These are phyloP conservation scores for Colletotrichum magnum DNA, from an alignment of 2,329 filamentous ascomycete genomes.

Conservation along the genomic window DNA sequence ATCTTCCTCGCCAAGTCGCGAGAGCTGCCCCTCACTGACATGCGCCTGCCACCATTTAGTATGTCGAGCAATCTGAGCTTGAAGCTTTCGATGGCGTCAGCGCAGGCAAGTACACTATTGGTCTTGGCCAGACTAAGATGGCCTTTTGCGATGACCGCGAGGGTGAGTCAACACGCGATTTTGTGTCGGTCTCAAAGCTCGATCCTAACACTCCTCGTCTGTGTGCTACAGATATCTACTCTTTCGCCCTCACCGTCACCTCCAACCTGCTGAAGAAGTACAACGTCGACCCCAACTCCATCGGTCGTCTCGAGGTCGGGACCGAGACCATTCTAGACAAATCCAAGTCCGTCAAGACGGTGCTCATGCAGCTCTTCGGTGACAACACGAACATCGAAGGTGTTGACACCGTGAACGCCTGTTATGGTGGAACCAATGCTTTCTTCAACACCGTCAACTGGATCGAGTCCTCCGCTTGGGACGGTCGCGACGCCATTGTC, in stretches of 20 bases:
- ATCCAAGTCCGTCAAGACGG: conserved; percentile 91
- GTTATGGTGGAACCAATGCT: conserved; percentile 89
- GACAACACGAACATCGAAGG: conserved; percentile 89
- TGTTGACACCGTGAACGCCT: conserved; percentile 86
- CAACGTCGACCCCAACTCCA: conserved; percentile 82
- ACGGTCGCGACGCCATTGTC: conserved; percentile 85
- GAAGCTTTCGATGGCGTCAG: conserved; percentile 90
- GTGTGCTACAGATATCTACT: conserved; percentile 81
- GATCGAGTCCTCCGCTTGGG: conserved; percentile 90
- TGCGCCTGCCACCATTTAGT: conserved; percentile 62
- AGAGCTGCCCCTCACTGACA: conserved; percentile 3
- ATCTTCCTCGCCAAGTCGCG: conserved; percentile 38
- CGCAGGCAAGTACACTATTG: conserved; percentile 90
- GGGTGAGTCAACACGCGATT: conserved; percentile 66
- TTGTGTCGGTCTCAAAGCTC: not conserved
- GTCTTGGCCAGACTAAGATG: conserved; percentile 92
- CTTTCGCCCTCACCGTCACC: conserved; percentile 82
- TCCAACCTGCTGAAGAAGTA: conserved; percentile 87
- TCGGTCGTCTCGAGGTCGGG: conserved; percentile 87
- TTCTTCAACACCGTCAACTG: conserved; percentile 88
- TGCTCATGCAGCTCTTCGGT: conserved; percentile 88
- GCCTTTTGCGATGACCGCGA: conserved; percentile 92
- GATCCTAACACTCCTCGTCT: not conserved
- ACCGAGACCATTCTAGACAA: conserved; percentile 91
- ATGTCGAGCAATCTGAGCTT: conserved; percentile 86